Base-by-base conservation (phyloP, 768 basidiomycete genomes). In the Kwoniella dendrophila region DNA sequence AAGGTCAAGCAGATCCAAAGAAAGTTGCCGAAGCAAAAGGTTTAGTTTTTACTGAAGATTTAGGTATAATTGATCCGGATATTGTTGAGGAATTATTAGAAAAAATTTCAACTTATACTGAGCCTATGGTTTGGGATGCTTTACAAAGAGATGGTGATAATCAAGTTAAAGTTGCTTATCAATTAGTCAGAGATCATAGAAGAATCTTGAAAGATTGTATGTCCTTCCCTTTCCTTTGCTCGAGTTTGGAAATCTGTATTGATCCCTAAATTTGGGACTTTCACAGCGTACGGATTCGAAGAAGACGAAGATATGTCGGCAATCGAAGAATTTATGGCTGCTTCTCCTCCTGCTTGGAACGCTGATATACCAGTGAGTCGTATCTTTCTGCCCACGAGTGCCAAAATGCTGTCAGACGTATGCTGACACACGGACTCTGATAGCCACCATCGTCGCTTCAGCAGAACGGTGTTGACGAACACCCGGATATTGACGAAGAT, bases 121-220 rank as follows among this genome's bases (percentile, higher is more conserved):
- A 86, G 78, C 88, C 92, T 1, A 91, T 93, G 65, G 85, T 98
- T 3, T 92, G 90, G 90, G 87, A 88, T 48, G 88, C 88, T 73
- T 79, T 97, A 64, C 84, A 88, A 62, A 81, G 86, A 68, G 88
- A 93, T 54, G 92, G 94, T 66, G 92, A 93, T 38, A 96, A 97
- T 75, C 88, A 91, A 56, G 88, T 98, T 75, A 94, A 96, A 80
- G 93, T 99, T 6, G 93, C 95, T 0, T 99, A 98, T 79, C 87
- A 93, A 85, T 83, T 99, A 3, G 82, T 96, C 45, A 83, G 92
- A 59, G 95, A 99, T 74, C 93, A 93, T 81, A 83, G 87, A 68
- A 82, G 92, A 38, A 83, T 89, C 55, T 87, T 92, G 5, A 85
- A 88, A 78, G 91, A 92, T 76, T 81, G 93, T 95, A 71, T 83